Evolutionary conservation across 345 rosid species (phyloP), one percentile per base, ranked within the genome.

Genomic region (Dipteronia sinensis): DNA sequence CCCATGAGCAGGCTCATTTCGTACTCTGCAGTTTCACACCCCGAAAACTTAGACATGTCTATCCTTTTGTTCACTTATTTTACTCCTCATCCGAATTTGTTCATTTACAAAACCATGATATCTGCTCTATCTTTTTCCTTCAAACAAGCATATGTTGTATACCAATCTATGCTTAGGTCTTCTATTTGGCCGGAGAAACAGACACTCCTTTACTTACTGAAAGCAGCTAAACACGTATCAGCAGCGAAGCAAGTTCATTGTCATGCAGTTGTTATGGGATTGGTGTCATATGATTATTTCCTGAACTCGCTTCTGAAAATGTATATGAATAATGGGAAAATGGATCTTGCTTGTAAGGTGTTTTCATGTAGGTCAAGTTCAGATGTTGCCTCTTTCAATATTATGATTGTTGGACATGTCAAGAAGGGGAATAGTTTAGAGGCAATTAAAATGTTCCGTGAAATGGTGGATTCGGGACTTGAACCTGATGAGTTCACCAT

Each of bases 1-100:
- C 89, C 91, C 0, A 90, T 90, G 93, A 90, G 93, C 66, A 82
- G 91, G 68, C 88, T 90, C 67, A 78, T 90, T 71, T 80, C 78
- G 1, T 85, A 81, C 83, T 84, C 91, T 10, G 86, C 91, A 19
- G 64, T 87, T 38, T 85, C 91, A 34, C 64, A 78, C 79, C 91
- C 91, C 22, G 87, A 81, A 61, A 87, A 84, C 42, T 9, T 83
- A 47, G 91, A 88, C 78, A 29, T 85, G 47, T 89, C 88, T 0
- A 58, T 81, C 63, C 82, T 77, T 73, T 85, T 90, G 31, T 84
- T 88, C 75, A 73, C 63, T 67, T 22, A 85, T 27, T 88, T 79
- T 49, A 88, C 89, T 31, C 90, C 90, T 47, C 68, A 58, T n/a
- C 89, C 88, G 2, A 90, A 90, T 29, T 75, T 81, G 25, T 88